Conservation (phyloP, 768 basidiomycete genomes). For the Pisolithus albus region DNA sequence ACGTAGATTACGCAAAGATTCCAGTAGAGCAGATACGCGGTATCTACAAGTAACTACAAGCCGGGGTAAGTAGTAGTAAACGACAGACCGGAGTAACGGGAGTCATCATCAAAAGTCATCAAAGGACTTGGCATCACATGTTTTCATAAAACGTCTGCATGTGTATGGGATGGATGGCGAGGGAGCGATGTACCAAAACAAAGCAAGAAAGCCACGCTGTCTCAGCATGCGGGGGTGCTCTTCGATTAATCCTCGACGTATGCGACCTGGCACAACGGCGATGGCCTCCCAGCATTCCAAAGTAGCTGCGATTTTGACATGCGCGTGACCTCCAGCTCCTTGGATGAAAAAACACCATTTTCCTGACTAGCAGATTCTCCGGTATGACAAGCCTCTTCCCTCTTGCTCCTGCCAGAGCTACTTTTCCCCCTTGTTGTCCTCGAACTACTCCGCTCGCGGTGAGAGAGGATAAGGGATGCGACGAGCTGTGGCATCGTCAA, state of each 20-base stretch:
- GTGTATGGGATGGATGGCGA: too few species aligned
- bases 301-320: background rate
- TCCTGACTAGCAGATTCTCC: background rate
- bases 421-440: background rate
- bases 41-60: too few species aligned
- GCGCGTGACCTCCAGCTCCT: background rate
- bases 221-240: conserved; percentile 22
- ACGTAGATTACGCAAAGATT: too few species aligned
- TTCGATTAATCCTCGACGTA: conserved; percentile 29
- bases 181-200: too few species aligned
- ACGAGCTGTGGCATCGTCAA: conserved; percentile 29
- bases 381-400: background rate
- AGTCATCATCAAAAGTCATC: too few species aligned
- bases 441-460: conserved; percentile 17
- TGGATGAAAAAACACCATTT: background rate
- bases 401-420: background rate
- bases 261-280: conserved; percentile 19
- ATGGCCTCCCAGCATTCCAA: conserved; percentile 1
- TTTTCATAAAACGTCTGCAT: too few species aligned
- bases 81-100: too few species aligned
- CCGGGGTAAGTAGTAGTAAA: too few species aligned
- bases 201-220: too few species aligned
- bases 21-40: too few species aligned
- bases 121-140: too few species aligned
- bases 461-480: conserved; percentile 22